Conservation (phyloP, 2,329 filamentous ascomycete genomes). For the Pseudocercospora crystallina region DNA sequence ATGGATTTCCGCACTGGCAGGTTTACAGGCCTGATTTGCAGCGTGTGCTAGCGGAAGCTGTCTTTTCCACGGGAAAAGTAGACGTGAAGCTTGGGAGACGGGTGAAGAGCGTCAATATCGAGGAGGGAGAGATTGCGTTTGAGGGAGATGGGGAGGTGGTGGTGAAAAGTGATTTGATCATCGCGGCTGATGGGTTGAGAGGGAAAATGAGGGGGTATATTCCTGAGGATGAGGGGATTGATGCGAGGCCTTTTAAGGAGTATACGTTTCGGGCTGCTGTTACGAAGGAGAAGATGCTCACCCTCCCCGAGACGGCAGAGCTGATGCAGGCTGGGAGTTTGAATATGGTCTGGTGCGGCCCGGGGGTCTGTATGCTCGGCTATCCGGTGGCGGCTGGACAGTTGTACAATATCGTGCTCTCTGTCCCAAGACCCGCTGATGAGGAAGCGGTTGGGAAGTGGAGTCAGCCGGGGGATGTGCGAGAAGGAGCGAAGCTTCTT, state of each 20-base stretch:
- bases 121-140: constrained; percentile 1
- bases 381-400: constrained; percentile 8
- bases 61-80: neutral
- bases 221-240: neutral
- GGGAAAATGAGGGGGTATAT: neutral
- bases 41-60: constrained; percentile 2
- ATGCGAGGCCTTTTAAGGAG: constrained; percentile 10
- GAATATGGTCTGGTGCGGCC: constrained; percentile 14
- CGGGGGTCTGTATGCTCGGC: constrained; percentile 6
- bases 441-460: constrained; percentile 7
- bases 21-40: constrained; percentile 7
- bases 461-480: constrained; percentile 7
- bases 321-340: constrained; percentile 3
- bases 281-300: constrained; percentile 6
- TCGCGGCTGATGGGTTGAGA: constrained; percentile 14
- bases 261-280: constrained; percentile 11
- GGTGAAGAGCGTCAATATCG: constrained; percentile 7
- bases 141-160: neutral
- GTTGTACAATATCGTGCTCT: constrained; percentile 11
- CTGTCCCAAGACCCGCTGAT: constrained; percentile 6
- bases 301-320: constrained; percentile 6
- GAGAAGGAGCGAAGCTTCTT: constrained; percentile 5
- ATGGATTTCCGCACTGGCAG: constrained; percentile 9
- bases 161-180: constrained; percentile 12
- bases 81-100: neutral